Evolutionary conservation across 805 yeast genomes (phyloP), one percentile per base, ranked within the genome.

Genomic region (Citeromyces nyonsensis): DNA sequence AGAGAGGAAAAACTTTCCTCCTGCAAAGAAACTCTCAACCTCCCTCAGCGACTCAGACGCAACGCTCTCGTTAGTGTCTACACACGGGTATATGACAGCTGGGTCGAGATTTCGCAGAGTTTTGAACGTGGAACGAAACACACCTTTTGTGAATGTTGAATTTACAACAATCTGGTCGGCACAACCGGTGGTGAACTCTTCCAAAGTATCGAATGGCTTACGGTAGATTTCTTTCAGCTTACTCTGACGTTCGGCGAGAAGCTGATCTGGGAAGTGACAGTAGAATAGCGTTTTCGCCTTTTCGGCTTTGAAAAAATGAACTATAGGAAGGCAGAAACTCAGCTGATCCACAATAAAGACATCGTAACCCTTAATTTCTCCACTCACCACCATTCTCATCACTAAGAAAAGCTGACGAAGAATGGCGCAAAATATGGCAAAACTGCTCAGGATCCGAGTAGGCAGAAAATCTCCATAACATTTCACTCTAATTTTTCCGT

Each of bases 231-330:
- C 57, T 44, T 84, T 76, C 6, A 78, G 18, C 1, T 63, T 18
- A 2, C 75, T 57, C 3, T 64, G 57, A 33, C 76, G 75, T 12
- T 59, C 57, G 0, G 95, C 77, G 28, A 88, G 57, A 31, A 78
- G 59, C 47, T 79, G 78, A 52, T 91, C 99, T 0, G 99, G 98
- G 52, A 88, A 88, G 57, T 91, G 99, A 46, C 98, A 86, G 52
- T 91, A 91, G 48, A 88, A 91, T 33, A 91, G 54, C 3, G 81
- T 64, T 32, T 69, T 69, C 2, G 78, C 50, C 6, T 53, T 34
- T 2, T 42, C 51, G 35, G 34, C 39, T 39, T 56, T 61, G 48
- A 51, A 69, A 37, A 54, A 48, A 40, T 45, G 73, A 13, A 91
- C 43, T 10, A 86, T 40, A 5, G 97, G 97, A 4, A 84, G 59